A percentile compares a stretch with the other conserved stretches of the same genome.
Evolutionary conservation across 2,329 filamentous ascomycete species (phyloP).

Genomic region (Colletotrichum sp.): DNA sequence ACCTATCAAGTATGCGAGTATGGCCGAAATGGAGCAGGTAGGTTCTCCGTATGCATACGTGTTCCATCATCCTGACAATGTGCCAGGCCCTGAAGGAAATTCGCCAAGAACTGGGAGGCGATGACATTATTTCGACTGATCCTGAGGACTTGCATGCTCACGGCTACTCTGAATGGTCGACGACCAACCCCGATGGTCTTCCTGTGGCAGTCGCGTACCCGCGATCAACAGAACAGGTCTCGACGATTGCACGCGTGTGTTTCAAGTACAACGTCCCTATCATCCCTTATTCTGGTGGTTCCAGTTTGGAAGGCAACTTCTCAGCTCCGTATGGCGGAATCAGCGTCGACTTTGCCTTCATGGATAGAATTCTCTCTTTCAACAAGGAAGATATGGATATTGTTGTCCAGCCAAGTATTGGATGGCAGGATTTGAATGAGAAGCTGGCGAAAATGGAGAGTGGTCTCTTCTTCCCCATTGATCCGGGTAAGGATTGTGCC

Average conservation of each 20-base stretch:
- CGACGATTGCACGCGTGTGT: constrained; percentile 70
- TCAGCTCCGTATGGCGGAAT: constrained; percentile 86
- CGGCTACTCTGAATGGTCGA: constrained; percentile 73
- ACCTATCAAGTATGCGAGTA: constrained; percentile 41
- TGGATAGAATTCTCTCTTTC: constrained; percentile 81
- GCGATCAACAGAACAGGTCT: constrained; percentile 64
- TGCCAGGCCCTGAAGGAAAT: constrained; percentile 61
- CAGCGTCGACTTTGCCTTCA: constrained; percentile 86
- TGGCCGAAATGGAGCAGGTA: constrained; percentile 37
- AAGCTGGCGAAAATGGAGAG: constrained; percentile 69
- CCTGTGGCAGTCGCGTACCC: constrained; percentile 71
- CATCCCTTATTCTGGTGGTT: constrained; percentile 85
- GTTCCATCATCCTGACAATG: background rate
- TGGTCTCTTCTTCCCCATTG: constrained; percentile 89
- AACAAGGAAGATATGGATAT: constrained; percentile 92
- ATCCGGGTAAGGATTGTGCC: constrained; percentile 66
- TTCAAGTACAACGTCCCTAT: constrained; percentile 82
- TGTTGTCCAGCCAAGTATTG: constrained; percentile 87
- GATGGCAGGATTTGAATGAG: constrained; percentile 91
- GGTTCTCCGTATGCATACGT: background rate
- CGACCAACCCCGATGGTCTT: constrained; percentile 62
- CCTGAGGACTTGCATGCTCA: constrained; percentile 65
- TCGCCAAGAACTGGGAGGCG: constrained; percentile 45
- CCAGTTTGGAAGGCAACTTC: constrained; percentile 89
- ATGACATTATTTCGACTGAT: constrained; percentile 67